Evolutionary conservation across 495 filamentous ascomycete genomes (phyloP), one percentile per base, ranked within the genome.

Genomic region (Xylaria castorea): DNA sequence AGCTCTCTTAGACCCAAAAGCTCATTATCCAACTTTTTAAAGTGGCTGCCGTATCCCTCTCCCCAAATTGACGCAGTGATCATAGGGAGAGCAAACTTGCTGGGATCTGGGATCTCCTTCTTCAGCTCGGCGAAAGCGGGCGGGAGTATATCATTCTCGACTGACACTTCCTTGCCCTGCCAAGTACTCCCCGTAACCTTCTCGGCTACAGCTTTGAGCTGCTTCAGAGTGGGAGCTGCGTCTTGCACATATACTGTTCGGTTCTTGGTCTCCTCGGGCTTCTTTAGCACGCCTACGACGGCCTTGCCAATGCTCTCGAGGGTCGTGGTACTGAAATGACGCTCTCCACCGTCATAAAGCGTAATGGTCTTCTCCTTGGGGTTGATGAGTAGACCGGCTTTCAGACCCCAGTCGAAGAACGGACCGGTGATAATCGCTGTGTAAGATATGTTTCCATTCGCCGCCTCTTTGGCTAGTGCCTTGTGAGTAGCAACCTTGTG

Each of bases 241-340:
- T 81, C 79, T 2, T 82, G 69, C 11, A 88, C 74, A 66, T 78
- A 82, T 7, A 89, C 75, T 14, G 70, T 65, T 3, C 80, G 79
- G 73, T 89, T 88, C 72, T 81, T 82, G 20, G 87, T 89, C 53
- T 85, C 80, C 0, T 84, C 83, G 0, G 82, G 82, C 27, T 87
- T 79, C 40, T 75, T 74, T 1, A 90, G 75, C 7, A 86, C 77
- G 0, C 78, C 83, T 5, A 77, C 82, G 5, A 89, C 74, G 16
- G 84, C 82, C 62, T 81, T 80, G 3, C 80, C 86, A 5, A 86
- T 67, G 12, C 74, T 75, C 0, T 75, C 40, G 7, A 88, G 67
- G 3, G 79, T 84, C 0, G 85, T 85, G 6, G 76, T 42, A 51
- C 84, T 86, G 73, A 86, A 83, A 12, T 51, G 50, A 8, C 57